Evolutionary conservation across 2,329 filamentous ascomycete species (phyloP).

Genomic region (Colletotrichum eremochloae): DNA sequence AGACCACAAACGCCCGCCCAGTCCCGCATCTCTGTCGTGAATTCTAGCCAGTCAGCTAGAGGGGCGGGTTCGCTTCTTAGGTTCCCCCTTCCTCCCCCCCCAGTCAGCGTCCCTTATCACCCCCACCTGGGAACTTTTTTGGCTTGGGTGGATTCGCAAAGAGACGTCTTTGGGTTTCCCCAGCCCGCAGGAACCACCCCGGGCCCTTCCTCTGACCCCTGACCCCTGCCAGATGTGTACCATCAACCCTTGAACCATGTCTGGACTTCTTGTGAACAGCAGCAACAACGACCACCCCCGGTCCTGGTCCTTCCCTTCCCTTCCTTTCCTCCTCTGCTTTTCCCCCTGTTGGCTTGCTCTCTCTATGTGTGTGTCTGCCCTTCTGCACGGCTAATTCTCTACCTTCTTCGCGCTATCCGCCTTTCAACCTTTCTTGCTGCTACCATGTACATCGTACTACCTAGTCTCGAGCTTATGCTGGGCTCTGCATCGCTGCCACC

Average conservation of each 20-base stretch:
- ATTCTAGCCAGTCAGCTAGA: slow-evolving; percentile 12
- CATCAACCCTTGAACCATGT: not conserved
- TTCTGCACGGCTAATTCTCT: slow-evolving; percentile 4
- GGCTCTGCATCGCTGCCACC: not conserved
- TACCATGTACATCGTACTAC: not conserved
- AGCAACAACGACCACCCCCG: not conserved
- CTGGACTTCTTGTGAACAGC: not conserved
- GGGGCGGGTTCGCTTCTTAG: not conserved
- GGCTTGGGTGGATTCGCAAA: slow-evolving; percentile 28
- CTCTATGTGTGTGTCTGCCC: not conserved
- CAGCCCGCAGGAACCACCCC: slow-evolving; percentile 23
- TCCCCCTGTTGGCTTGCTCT: not conserved
- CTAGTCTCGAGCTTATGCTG: not conserved
- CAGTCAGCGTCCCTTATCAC: slow-evolving; percentile 31
- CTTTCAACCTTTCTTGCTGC: no score
- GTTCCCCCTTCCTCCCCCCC: no score
- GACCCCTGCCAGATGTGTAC: not conserved
- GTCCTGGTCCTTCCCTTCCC: not conserved
- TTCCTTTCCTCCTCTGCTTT: no score
- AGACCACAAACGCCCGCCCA: slow-evolving; percentile 38
- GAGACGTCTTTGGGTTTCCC: slow-evolving; percentile 18
- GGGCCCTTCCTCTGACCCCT: slow-evolving; percentile 4
- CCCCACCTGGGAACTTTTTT: slow-evolving; percentile 41
- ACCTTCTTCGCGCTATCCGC: not conserved
- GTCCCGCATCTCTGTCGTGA: slow-evolving; percentile 25